Percentiles rank a stretch among this genome's conserved stretches.
phyloP scores from a whole-genome alignment of 352 stramenopile genomes.

The Blastocystis hominis region DNA sequence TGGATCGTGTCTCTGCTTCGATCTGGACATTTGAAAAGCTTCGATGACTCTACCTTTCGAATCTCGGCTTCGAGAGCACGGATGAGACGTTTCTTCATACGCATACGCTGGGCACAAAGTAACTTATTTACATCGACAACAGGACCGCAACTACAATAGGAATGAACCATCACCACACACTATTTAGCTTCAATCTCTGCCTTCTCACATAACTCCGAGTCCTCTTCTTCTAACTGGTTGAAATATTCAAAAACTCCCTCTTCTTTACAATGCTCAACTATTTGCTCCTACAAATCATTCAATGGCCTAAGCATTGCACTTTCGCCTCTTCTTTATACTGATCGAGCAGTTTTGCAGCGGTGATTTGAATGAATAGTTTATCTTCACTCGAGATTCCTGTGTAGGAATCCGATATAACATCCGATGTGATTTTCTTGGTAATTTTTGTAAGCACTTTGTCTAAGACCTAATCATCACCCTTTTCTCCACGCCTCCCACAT shows the following conservation, averaged over 20 bases:
- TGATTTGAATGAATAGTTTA: conserved; percentile 10
- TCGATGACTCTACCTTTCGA: background rate
- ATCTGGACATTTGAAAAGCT: background rate
- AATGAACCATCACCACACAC: background rate
- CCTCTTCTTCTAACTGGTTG: background rate
- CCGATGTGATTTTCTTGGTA: background rate
- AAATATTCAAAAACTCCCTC: conserved; percentile 41
- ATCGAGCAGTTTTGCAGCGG: conserved; percentile 6
- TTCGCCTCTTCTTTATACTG: conserved; percentile 1
- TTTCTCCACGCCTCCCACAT: background rate
- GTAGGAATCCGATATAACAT: background rate
- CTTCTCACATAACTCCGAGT: background rate
- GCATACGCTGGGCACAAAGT: conserved; percentile 23
- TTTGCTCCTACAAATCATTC: background rate
- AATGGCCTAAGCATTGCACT: background rate
- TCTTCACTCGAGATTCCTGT: background rate
- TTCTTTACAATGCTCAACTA: background rate
- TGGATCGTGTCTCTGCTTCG: background rate
- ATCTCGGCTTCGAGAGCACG: conserved; percentile 7
- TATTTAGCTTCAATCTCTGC: conserved; percentile 28
- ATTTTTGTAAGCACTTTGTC: conserved; percentile 30
- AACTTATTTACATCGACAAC: conserved; percentile 47
- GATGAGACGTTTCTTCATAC: conserved; percentile 31
- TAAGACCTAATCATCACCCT: background rate
- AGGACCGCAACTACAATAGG: background rate